Conservation (phyloP, 75 land plant species). For the Gnetum montanum region DNA sequence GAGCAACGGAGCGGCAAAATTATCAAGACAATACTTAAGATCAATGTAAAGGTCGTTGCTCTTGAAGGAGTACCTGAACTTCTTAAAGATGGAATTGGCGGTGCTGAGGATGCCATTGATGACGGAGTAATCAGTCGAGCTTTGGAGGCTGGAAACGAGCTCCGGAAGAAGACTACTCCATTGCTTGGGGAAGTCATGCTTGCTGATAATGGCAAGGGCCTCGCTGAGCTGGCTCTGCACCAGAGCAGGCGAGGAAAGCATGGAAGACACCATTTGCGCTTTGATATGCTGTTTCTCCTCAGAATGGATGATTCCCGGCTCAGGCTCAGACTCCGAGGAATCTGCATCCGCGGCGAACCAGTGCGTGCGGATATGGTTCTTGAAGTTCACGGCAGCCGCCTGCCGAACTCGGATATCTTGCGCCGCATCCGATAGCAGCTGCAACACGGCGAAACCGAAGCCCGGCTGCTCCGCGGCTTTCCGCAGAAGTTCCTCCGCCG, state of each 20-base stretch:
- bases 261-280: conserved; percentile 42
- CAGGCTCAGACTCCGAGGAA: neutral
- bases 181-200: conserved; percentile 74
- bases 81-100: conserved; percentile 78
- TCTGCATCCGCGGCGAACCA: conserved; percentile 43
- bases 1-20: conserved; percentile 75
- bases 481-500: conserved; percentile 58
- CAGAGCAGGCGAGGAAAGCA: conserved; percentile 59
- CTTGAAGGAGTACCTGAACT: conserved; percentile 70
- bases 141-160: conserved; percentile 47
- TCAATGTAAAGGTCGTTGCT: conserved; percentile 66
- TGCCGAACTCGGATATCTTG: conserved; percentile 73
- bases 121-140: conserved; percentile 38
- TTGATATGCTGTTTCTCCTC: conserved; percentile 77
- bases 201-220: conserved; percentile 65
- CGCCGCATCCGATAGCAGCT: conserved; percentile 55
- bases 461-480: conserved; percentile 61
- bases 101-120: conserved; percentile 76
- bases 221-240: conserved; percentile 80
- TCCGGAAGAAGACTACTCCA: conserved; percentile 89
- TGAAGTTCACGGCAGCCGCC: conserved; percentile 92
- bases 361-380: conserved; percentile 68
- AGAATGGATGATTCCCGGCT: conserved; percentile 12
- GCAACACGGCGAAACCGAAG: conserved; percentile 68
- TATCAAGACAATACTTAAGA: conserved; percentile 89